Percentiles rank a stretch among this genome's conserved stretches.
Evolutionary conservation across 176 grass and related monocot genomes (phyloP).

Genomic region (Aegilops bicornis): DNA sequence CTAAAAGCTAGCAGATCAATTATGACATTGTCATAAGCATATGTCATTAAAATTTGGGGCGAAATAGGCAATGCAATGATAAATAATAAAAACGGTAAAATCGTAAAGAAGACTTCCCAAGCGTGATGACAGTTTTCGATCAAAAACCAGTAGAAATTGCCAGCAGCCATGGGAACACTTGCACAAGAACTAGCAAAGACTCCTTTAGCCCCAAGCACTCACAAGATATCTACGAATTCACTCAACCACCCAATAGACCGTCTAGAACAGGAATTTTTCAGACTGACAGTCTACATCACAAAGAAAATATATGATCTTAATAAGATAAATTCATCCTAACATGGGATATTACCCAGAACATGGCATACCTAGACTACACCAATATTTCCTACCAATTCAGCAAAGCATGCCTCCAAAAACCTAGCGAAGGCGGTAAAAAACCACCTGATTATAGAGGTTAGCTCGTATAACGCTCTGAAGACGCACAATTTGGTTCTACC

Average conservation of each 20-base stretch:
- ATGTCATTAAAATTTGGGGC: neutral
- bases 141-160: slow-evolving; percentile 13
- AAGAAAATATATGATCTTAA: neutral
- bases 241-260: neutral
- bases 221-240: neutral
- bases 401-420: neutral
- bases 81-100: neutral
- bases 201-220: neutral
- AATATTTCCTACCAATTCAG: neutral
- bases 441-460: neutral
- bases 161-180: neutral
- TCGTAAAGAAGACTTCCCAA: neutral
- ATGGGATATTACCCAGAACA: slow-evolving; percentile 13
- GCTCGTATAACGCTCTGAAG: neutral
- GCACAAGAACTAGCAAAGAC: slow-evolving; percentile 14
- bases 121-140: neutral
- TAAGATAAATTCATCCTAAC: neutral
- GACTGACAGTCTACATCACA: neutral
- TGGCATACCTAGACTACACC: neutral
- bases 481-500: neutral
- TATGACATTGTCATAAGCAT: neutral
- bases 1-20: neutral
- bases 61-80: neutral
- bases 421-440: slow-evolving; percentile 3
- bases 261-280: neutral